Evolutionary conservation across 2,329 filamentous ascomycete species (phyloP), one percentile per base, ranked within the genome.

Genomic region (Fusarium staphyleae): DNA sequence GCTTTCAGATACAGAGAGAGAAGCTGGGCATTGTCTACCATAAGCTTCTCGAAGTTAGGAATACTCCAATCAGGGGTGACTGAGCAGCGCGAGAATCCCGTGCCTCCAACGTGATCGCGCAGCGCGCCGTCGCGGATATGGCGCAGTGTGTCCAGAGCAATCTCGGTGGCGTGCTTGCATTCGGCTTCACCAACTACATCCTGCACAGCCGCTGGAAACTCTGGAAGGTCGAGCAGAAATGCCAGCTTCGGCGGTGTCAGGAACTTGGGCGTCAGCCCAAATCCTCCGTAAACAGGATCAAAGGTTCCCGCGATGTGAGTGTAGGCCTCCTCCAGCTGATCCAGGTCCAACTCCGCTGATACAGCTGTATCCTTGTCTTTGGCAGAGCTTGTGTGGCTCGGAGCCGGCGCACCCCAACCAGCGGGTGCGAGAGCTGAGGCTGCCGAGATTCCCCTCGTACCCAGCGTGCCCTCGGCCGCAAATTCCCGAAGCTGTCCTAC

Each of bases 11-110:
- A 98, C 6, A 95, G 81, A 18, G 87, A 83, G 3, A 99, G 77
- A 1, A 98, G 81, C 63, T 97, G 88, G 0, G 90, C 88, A 67
- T 99, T 96, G 69, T 98, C 95, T 48, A 91, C 92, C 9, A 97
- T 83, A 83, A 98, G 92, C 78, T 98, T 98, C 77, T 99, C 95
- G 66, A 98, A 99, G 71, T 96, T 93, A 10, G 95, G 95, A 39
- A 98, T 78, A 58, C 89, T 90, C 95, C 95, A 99, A 74, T 98
- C 90, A 12, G 86, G 79, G 0, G 93, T 98, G 7, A 96, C 89
- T 12, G 91, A 96, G 70, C 96, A 97, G 44, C 93, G 85, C 29
- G 80, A 76, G 62, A 86, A 85, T 3, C 83, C 83, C 6, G 69
- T 69, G 1, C 76, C 77, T 2, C 81, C 81, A 8, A 86, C 69